Evolutionary conservation across 1,284 basidiomycete genomes (phyloP).

Genomic region (Peniophora sp.): DNA sequence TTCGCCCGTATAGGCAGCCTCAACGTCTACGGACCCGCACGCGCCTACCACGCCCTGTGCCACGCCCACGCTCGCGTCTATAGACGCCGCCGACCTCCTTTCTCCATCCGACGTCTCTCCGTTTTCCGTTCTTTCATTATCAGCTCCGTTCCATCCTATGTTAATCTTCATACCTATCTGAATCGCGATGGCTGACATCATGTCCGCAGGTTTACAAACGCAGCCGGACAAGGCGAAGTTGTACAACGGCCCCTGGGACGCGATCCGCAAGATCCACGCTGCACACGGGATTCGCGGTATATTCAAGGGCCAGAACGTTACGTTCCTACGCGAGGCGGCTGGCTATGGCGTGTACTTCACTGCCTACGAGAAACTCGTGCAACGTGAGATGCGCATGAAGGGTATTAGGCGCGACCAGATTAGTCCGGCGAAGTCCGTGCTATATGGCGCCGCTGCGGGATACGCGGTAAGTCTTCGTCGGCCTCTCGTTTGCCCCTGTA

Average conservation of each 20-base stretch:
- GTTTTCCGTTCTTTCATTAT: neutral
- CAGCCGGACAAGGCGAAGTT: slow-evolving; percentile 68
- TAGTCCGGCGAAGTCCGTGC: slow-evolving; percentile 65
- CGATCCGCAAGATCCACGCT: slow-evolving; percentile 73
- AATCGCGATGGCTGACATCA: neutral
- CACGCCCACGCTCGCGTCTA: neutral
- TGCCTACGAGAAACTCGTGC: slow-evolving; percentile 89
- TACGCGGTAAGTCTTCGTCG: slow-evolving; percentile 59
- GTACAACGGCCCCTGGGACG: slow-evolving; percentile 83
- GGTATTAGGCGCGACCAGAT: slow-evolving; percentile 72
- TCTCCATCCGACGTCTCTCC: neutral
- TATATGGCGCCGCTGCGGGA: slow-evolving; percentile 83
- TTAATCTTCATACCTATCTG: no score
- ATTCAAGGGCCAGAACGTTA: slow-evolving; percentile 91
- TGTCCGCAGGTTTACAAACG: slow-evolving; percentile 69
- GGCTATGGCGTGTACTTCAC: slow-evolving; percentile 91
- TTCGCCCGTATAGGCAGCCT: no score
- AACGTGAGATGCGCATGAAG: slow-evolving; percentile 70
- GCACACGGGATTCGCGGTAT: slow-evolving; percentile 76
- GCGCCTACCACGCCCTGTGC: neutral
- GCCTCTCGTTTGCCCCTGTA: neutral
- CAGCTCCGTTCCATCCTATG: no score
- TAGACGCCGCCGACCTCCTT: neutral
- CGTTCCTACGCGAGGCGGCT: slow-evolving; percentile 78
- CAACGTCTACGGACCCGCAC: neutral